Conservation (phyloP, 2,329 filamentous ascomycete species). For the Fusarium nygamai region DNA sequence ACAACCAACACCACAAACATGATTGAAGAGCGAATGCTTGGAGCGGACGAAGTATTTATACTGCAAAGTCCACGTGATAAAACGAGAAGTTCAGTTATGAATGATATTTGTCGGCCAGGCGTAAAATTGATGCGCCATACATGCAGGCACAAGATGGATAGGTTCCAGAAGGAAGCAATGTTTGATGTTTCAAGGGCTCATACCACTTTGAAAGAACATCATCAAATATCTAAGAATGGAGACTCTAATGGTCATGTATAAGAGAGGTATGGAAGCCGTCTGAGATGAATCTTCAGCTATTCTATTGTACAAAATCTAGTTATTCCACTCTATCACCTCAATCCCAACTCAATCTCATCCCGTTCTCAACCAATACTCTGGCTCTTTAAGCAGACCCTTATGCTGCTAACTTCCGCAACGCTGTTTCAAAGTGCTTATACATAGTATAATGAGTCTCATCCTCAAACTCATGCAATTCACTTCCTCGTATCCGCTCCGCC, state of each 20-base stretch:
- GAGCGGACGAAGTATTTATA: slow-evolving; percentile 13
- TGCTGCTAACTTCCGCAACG: neutral
- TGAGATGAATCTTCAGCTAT: rapidly evolving
- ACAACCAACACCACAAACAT: slow-evolving; percentile 12
- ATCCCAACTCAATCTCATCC: neutral
- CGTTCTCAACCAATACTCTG: rapidly evolving
- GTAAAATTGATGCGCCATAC: slow-evolving; percentile 10
- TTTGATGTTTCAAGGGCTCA: neutral
- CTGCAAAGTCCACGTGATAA: neutral
- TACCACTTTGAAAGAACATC: rapidly evolving
- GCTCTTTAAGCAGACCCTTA: rapidly evolving
- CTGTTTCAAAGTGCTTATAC: slow-evolving; percentile 35
- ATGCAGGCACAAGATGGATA: neutral
- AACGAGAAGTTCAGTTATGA: rapidly evolving
- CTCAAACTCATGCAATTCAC: slow-evolving; percentile 46
- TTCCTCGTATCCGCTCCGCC: slow-evolving; percentile 48
- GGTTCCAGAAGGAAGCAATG: rapidly evolving
- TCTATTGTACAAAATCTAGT: neutral
- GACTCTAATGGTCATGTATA: rapidly evolving
- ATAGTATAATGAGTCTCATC: slow-evolving; percentile 48
- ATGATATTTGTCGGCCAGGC: neutral
- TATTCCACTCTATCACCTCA: neutral
- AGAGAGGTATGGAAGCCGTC: no score
- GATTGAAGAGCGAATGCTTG: slow-evolving; percentile 31
- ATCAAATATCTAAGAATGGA: rapidly evolving